Percentiles rank a stretch among this genome's conserved stretches.
These are phyloP conservation scores for Serpula lacrymans DNA, from an alignment of 768 basidiomycete genomes.

Conservation along the genomic window DNA sequence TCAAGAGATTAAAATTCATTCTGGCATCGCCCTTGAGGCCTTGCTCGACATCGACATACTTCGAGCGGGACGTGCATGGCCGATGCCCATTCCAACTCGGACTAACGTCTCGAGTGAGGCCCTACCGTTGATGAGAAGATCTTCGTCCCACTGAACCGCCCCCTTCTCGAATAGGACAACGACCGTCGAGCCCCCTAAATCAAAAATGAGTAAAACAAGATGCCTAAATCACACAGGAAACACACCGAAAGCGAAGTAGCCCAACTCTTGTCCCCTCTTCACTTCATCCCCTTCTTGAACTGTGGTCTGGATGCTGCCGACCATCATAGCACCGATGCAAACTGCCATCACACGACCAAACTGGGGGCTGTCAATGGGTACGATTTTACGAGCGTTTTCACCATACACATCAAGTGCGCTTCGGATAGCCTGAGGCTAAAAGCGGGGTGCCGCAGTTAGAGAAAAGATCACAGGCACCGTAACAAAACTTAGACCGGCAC, in stretches of 20 bases:
- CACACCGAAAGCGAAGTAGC: conserved; percentile 93
- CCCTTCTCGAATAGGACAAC: conserved; percentile 88
- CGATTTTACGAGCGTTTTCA: conserved; percentile 90
- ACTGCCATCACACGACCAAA: conserved; percentile 94
- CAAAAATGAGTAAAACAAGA: conserved; percentile 1
- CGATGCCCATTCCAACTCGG: conserved; percentile 84
- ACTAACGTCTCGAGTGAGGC: conserved; percentile 90
- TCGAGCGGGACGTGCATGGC: too few relatives aligned
- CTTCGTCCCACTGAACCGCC: conserved; percentile 86
- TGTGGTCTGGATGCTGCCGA: conserved; percentile 83
- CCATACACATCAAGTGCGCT: conserved; percentile 90
- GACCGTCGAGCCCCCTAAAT: conserved; percentile 83
- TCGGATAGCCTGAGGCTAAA: conserved; percentile 88
- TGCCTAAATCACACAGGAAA: conserved; percentile 10
- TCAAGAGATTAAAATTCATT: too few relatives aligned
- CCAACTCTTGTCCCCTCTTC: conserved; percentile 84
- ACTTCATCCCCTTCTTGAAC: conserved; percentile 82
- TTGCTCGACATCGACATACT: too few relatives aligned
- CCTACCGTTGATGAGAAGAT: conserved; percentile 77
- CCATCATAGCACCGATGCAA: conserved; percentile 94
- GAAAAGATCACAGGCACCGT: background rate
- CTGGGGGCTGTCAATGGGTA: conserved; percentile 84
- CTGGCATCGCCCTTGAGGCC: too few relatives aligned
- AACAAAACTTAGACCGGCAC: conserved; percentile 18
- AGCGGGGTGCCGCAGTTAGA: background rate